Percentiles rank a stretch among this genome's conserved stretches.
These are phyloP conservation scores for Trichosporon sp. DNA, from an alignment of 1,284 basidiomycete genomes.

Conservation along the genomic window DNA sequence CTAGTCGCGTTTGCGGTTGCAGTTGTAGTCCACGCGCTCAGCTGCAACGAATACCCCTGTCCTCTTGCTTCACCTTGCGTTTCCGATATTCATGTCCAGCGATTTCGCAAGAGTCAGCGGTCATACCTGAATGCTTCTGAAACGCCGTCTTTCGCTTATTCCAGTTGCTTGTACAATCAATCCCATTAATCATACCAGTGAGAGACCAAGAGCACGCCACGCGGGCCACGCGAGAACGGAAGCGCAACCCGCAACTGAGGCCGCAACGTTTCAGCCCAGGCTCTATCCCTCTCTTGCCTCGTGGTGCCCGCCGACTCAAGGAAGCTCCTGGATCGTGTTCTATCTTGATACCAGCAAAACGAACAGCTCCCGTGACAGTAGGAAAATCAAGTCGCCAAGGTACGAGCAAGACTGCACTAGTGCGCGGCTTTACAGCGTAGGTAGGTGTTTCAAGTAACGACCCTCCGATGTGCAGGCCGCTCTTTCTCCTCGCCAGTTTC, in stretches of 20 bases:
- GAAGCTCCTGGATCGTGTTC: background rate
- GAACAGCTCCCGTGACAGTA: background rate
- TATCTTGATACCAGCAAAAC: background rate
- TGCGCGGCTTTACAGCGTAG: slow-evolving; percentile 1
- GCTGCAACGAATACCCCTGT: background rate
- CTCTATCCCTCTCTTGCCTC: background rate
- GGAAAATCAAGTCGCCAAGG: too few relatives aligned
- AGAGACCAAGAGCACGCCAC: background rate
- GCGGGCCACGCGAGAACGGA: too few relatives aligned
- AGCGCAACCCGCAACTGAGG: background rate
- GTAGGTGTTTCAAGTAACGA: background rate
- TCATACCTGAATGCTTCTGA: background rate
- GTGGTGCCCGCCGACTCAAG: too few relatives aligned
- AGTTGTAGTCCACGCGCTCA: background rate
- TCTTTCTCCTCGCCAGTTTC: background rate
- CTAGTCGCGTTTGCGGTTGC: too few relatives aligned
- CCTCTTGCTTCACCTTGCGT: background rate
- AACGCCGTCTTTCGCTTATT: background rate
- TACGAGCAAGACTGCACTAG: background rate
- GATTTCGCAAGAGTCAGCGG: background rate
- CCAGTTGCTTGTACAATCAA: background rate
- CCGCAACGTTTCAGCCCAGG: background rate
- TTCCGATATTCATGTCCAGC: background rate
- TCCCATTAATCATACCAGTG: background rate
- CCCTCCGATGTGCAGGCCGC: background rate